Percentiles rank a stretch among this genome's conserved stretches.
phyloP scores from a whole-genome alignment of 1,284 basidiomycete species.

The Cryptococcus maquisensis region DNA sequence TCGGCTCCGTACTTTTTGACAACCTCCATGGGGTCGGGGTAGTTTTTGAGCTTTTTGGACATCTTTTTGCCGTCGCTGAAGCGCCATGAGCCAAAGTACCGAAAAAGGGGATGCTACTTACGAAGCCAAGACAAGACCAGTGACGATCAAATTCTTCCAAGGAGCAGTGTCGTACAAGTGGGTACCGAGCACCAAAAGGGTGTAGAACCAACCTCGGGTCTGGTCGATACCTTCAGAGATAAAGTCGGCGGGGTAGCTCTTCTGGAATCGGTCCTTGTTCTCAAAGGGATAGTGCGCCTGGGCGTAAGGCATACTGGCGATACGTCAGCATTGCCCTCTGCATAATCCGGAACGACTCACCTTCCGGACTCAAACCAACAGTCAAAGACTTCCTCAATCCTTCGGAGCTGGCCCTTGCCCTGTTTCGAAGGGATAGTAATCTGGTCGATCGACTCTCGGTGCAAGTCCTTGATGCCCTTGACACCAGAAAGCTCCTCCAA shows the following conservation, averaged over 20 bases:
- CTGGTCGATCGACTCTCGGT: constrained; percentile 90
- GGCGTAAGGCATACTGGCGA: constrained; percentile 95
- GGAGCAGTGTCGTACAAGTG: constrained; percentile 91
- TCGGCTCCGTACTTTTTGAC: constrained; percentile 94
- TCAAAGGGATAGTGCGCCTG: constrained; percentile 98
- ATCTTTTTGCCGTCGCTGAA: constrained; percentile 96
- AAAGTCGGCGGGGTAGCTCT: constrained; percentile 93
- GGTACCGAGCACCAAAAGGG: constrained; percentile 88
- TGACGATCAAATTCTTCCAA: constrained; percentile 98
- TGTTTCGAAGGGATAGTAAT: constrained; percentile 91
- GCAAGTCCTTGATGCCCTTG: constrained; percentile 82
- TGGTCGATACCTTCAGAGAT: constrained; percentile 96
- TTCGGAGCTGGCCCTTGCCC: constrained; percentile 84
- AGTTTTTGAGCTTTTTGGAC: constrained; percentile 97
- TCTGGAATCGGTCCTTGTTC: constrained; percentile 68
- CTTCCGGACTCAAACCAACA: constrained; percentile 99
- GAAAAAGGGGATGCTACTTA: constrained; percentile 49
- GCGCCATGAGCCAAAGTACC: background rate
- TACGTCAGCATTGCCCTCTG: constrained; percentile 2
- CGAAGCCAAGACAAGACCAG: constrained; percentile 91
- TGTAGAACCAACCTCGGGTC: constrained; percentile 99
- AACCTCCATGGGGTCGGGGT: constrained; percentile 92
- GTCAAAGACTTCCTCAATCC: constrained; percentile 97
- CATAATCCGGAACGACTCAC: constrained; percentile 50
- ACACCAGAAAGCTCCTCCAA: constrained; percentile 83